Conservation (phyloP, 1,139 yeast species). For the Candida sanyaensis region DNA sequence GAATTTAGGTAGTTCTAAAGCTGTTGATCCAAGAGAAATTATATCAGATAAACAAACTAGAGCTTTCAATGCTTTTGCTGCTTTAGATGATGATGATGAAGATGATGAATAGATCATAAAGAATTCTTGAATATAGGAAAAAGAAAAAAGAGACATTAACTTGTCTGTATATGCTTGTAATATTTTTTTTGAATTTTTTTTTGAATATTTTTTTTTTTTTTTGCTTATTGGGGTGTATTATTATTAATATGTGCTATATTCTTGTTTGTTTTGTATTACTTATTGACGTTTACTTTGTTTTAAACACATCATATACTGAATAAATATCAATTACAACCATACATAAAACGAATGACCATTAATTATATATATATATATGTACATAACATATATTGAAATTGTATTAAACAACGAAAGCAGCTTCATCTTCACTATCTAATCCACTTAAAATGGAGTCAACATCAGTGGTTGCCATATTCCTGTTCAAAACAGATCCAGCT, state of each 20-base stretch:
- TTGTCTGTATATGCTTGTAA: constrained; percentile 2
- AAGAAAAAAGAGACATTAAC: not conserved
- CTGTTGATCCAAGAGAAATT: constrained; percentile 71
- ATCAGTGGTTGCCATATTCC: constrained; percentile 35
- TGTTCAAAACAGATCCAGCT: constrained; percentile 34
- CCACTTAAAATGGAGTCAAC: constrained; percentile 38
- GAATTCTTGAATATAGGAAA: constrained; percentile 3
- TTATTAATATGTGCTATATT: not conserved
- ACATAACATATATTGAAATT: too few species aligned
- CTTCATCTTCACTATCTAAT: constrained; percentile 40
- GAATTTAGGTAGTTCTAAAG: constrained; percentile 71
- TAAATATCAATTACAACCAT: constrained; percentile 1
- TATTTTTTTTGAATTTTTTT: constrained; percentile 5
- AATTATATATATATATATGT: too few species aligned
- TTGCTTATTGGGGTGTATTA: not conserved
- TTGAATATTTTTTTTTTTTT: not conserved
- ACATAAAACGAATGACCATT: not conserved
- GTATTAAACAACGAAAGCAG: constrained; percentile 30
- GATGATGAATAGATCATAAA: constrained; percentile 7
- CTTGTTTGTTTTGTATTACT: not conserved
- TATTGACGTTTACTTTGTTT: not conserved
- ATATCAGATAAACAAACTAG: constrained; percentile 66
- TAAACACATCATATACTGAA: not conserved
- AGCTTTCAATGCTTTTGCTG: constrained; percentile 77
- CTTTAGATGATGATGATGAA: constrained; percentile 62